Evolutionary conservation across 2,329 filamentous ascomycete genomes (phyloP).

Genomic region (Fusarium sororula): DNA sequence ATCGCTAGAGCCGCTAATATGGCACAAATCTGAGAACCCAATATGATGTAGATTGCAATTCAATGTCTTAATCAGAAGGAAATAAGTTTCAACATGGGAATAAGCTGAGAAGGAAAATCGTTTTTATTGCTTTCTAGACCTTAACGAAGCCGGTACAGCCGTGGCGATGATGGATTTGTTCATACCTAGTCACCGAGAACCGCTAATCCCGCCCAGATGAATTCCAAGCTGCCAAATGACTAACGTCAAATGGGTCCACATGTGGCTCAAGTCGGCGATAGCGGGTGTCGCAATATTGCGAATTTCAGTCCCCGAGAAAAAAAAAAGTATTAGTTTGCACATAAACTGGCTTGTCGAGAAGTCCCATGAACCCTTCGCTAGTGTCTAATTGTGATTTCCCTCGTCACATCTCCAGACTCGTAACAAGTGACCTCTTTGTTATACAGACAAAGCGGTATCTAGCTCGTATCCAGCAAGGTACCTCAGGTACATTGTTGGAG

Average conservation of each 20-base stretch:
- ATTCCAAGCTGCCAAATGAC: neutral
- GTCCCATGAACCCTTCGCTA: neutral
- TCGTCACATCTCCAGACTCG: neutral
- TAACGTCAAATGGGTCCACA: neutral
- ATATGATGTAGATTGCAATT: neutral
- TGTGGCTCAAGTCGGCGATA: constrained; percentile 11
- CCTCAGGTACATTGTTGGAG: constrained; percentile 3
- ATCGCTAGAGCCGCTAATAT: neutral
- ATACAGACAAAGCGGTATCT: constrained; percentile 11
- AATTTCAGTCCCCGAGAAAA: neutral
- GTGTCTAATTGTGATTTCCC: neutral
- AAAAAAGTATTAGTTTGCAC: neutral
- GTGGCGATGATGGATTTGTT: neutral
- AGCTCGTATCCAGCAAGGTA: constrained; percentile 15
- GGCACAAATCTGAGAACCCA: neutral
- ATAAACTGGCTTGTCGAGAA: neutral
- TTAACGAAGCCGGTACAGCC: neutral
- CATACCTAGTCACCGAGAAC: constrained; percentile 26
- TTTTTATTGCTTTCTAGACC: neutral
- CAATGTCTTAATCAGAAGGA: neutral
- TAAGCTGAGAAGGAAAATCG: neutral
- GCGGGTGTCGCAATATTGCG: constrained; percentile 17
- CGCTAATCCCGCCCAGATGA: constrained; percentile 6
- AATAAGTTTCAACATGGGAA: neutral
- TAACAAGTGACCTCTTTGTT: neutral